Evolutionary conservation across 495 filamentous ascomycete species (phyloP).

Genomic region (Lasiosphaeria hispida): DNA sequence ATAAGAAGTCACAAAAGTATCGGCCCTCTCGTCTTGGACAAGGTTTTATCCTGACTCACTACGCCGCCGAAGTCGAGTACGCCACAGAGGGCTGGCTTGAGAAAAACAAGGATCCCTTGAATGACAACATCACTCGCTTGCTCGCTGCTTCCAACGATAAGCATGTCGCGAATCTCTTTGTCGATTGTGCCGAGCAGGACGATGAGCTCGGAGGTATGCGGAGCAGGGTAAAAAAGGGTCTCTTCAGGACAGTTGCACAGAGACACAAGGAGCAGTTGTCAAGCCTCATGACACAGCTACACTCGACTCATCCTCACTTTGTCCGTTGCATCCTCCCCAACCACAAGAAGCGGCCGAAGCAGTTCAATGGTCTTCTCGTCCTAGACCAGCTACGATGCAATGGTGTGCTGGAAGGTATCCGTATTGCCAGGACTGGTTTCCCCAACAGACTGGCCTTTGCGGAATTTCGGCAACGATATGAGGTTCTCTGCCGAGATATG

Average conservation of each 20-base stretch:
- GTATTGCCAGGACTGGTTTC: conserved; percentile 97
- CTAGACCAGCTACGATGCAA: conserved; percentile 96
- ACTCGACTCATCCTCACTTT: conserved; percentile 97
- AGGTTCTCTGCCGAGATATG: conserved; percentile 88
- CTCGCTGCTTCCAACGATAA: conserved; percentile 77
- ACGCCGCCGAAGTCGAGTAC: conserved; percentile 97
- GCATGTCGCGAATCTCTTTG: conserved; percentile 82
- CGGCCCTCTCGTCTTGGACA: conserved; percentile 80
- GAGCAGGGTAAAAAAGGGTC: conserved; percentile 91
- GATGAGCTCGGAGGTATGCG: conserved; percentile 61
- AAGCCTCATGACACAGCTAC: conserved; percentile 90
- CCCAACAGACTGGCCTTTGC: conserved; percentile 89
- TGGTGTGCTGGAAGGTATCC: conserved; percentile 96
- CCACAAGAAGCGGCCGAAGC: conserved; percentile 96
- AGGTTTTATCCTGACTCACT: conserved; percentile 97
- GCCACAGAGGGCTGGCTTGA: conserved; percentile 93
- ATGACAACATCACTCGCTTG: conserved; percentile 91
- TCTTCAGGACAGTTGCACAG: conserved; percentile 96
- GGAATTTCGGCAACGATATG: conserved; percentile 94
- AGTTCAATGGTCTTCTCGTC: conserved; percentile 82
- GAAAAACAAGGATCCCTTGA: conserved; percentile 98
- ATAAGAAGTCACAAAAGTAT: conserved; percentile 93
- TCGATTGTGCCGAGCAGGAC: conserved; percentile 77
- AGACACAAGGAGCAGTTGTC: conserved; percentile 96
- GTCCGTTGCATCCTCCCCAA: conserved; percentile 98